Conservation (phyloP, 2,329 filamentous ascomycete genomes). For the Ceratocystis colombiana region DNA sequence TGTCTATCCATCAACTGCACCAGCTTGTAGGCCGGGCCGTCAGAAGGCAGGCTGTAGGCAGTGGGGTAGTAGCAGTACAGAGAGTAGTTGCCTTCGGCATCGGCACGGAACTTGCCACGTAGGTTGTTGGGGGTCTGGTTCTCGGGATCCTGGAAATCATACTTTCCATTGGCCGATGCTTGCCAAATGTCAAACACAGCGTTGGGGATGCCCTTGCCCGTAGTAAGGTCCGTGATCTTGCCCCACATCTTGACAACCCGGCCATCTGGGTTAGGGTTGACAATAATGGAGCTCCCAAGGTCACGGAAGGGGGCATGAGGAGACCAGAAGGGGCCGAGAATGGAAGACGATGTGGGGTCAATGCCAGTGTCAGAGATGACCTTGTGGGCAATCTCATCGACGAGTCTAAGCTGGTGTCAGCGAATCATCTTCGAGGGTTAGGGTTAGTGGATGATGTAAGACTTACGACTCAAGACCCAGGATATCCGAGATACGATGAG, state of each 20-base stretch:
- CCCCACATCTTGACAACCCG: conserved; percentile 59
- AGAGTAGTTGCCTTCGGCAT: conserved; percentile 58
- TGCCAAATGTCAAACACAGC: conserved; percentile 73
- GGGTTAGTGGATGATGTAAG: background rate
- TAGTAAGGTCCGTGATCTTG: conserved; percentile 52
- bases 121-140: conserved; percentile 65
- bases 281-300: conserved; percentile 56
- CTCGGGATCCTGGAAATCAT: conserved; percentile 65
- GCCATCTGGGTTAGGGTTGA: conserved; percentile 48
- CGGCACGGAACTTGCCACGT: conserved; percentile 62
- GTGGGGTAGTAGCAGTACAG: conserved; percentile 69
- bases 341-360: conserved; percentile 61
- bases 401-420: conserved; percentile 37
- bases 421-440: background rate
- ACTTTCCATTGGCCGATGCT: conserved; percentile 63
- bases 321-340: conserved; percentile 70
- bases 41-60: conserved; percentile 59
- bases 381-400: conserved; percentile 57
- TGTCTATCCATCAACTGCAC: conserved; percentile 41
- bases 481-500: conserved; percentile 61
- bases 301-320: conserved; percentile 63
- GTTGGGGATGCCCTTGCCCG: conserved; percentile 53
- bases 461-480: conserved; percentile 61
- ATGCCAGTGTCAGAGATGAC: conserved; percentile 51
- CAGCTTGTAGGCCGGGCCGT: conserved; percentile 41